Conservation (phyloP, 495 filamentous ascomycete species). For the Amphirosellinia nigrospora region DNA sequence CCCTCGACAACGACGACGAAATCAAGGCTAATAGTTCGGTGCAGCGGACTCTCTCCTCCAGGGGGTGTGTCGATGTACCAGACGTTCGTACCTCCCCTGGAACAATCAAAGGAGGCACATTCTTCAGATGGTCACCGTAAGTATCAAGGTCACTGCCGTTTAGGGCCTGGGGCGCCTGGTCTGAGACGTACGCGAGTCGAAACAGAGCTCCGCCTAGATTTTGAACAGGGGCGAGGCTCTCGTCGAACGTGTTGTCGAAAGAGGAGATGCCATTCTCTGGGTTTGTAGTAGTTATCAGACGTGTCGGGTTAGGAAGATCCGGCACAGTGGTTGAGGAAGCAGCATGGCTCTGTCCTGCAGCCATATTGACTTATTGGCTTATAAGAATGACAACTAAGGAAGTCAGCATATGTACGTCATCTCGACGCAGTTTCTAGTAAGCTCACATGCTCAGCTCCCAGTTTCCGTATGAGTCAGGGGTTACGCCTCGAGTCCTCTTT, state of each 20-base stretch:
- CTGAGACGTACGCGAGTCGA: conserved; percentile 15
- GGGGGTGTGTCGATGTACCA: conserved; percentile 37
- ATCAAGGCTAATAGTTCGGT: conserved; percentile 69
- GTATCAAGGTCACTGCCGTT: conserved; percentile 15
- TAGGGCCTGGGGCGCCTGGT: conserved; percentile 10
- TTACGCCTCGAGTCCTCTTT: background rate
- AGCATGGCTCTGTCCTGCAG: background rate
- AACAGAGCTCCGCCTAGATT: conserved; percentile 17
- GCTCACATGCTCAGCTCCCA: background rate
- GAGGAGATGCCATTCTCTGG: conserved; percentile 3
- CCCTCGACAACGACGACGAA: conserved; percentile 73
- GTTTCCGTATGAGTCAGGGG: background rate
- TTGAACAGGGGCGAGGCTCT: conserved; percentile 3
- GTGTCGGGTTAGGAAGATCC: conserved; percentile 12
- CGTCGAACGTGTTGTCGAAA: conserved; percentile 12
- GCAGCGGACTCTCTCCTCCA: conserved; percentile 51
- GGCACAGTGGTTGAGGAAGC: background rate
- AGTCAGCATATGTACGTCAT: background rate
- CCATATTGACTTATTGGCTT: background rate
- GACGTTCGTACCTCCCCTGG: conserved; percentile 30
- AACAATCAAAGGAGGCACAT: background rate
- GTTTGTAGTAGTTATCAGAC: conserved; percentile 21
- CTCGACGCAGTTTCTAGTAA: background rate
- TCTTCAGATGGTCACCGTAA: conserved; percentile 7
- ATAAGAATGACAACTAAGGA: background rate